These are phyloP conservation scores for Theobroma cacao DNA, from an alignment of 345 rosid species.

Conservation along the genomic window DNA sequence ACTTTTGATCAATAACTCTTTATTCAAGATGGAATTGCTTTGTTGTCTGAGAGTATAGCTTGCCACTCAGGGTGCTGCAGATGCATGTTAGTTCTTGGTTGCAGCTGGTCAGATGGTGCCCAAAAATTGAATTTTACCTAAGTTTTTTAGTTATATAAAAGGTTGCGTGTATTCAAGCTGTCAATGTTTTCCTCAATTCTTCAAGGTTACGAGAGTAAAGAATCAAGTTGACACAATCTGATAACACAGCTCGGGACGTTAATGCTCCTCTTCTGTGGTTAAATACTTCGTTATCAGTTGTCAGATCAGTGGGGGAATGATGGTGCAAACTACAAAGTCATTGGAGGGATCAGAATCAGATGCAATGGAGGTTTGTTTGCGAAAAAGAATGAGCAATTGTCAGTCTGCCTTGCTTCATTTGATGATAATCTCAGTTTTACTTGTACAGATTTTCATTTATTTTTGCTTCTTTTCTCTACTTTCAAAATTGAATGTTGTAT, in stretches of 20 bases:
- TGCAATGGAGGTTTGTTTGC: slow-evolving; percentile 4
- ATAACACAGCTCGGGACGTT: background rate
- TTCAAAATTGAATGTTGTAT: slow-evolving; percentile 9
- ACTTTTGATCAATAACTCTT: slow-evolving; percentile 23
- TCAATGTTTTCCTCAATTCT: slow-evolving; percentile 10
- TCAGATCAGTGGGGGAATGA: slow-evolving; percentile 7
- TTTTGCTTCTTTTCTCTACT: background rate
- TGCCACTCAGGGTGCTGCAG: slow-evolving; percentile 20
- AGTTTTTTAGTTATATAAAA: slow-evolving; percentile 30
- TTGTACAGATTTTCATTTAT: slow-evolving; percentile 21
- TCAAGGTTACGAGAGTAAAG: background rate
- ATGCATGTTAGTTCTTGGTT: slow-evolving; percentile 14
- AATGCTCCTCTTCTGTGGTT: slow-evolving; percentile 11
- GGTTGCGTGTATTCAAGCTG: slow-evolving; percentile 13
- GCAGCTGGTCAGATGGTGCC: slow-evolving; percentile 16
- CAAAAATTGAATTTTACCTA: slow-evolving; percentile 9
- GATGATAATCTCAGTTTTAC: slow-evolving; percentile 7
- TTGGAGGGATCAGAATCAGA: slow-evolving; percentile 1
- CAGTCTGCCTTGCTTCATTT: slow-evolving; percentile 13
- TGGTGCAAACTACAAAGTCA: background rate
- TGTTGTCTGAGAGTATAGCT: slow-evolving; percentile 12
- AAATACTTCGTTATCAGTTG: background rate
- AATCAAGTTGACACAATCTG: background rate
- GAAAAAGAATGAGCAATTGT: background rate
- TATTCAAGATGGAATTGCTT: slow-evolving; percentile 16